Evolutionary conservation across 2,329 filamentous ascomycete genomes (phyloP), one percentile per base, ranked within the genome.

Genomic region (Colletotrichum lini): DNA sequence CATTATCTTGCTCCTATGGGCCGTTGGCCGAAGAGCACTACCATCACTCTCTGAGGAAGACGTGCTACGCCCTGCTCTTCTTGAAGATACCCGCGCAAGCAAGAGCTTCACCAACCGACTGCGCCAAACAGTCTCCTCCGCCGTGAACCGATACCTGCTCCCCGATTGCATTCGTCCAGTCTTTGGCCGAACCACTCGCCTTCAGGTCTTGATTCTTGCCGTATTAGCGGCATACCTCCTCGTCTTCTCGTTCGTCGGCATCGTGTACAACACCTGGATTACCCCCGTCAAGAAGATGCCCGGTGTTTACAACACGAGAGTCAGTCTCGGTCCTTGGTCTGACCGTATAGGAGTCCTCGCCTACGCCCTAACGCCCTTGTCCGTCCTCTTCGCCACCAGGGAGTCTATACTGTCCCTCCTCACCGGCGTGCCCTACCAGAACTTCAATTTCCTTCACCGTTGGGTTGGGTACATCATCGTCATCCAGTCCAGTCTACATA

Each of bases 391-490:
- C 15, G 86, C 88, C n/a, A 91, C 85, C 68, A 87, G 93, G 50
- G 93, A 95, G 78, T 93, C 90, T 0, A 82, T 94, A 2, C 85
- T 95, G 4, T 92, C 90, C 0, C 78, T 93, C 16, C 79, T 94
- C 59, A 95, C 92, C 0, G 93, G 93, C 1, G 84, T 95, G 0
- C 92, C 93, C 0, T 94, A 94, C 76, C 92, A 94, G 75, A 89
- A 88, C 76, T 94, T 95, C 85, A 91, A 93, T 80, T 95, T 95
- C 77, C 82, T 95, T 23, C 93, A 94, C 79, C 90, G 92, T 42
- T 95, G 93, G 93, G 82, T 91, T 0, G 93, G 93, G 8, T 92
- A 92, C 72, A 85, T 95, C 76, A 94, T 95, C 73, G 88, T 93
- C 65, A 78, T 89, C 0, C 93, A 95, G 77, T 87, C 89, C 3